phyloP scores from a whole-genome alignment of 2,329 filamentous ascomycete genomes.

The Exserohilum turcica region DNA sequence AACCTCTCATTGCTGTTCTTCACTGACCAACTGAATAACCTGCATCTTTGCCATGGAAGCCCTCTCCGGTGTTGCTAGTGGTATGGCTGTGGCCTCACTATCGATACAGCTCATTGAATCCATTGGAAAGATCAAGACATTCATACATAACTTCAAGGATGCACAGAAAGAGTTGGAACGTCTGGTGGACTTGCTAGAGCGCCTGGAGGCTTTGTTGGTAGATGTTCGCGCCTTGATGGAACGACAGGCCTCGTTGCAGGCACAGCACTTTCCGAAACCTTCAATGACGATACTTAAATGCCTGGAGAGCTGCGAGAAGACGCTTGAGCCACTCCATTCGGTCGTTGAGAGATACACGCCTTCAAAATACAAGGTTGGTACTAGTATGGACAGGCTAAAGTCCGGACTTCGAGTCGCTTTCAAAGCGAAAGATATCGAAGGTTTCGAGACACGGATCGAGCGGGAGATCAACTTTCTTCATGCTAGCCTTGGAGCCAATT shows the following conservation, averaged over 20 bases:
- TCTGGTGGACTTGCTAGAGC: slow-evolving; percentile 11
- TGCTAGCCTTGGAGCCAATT: slow-evolving; percentile 8
- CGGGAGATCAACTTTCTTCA: slow-evolving; percentile 12
- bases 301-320: slow-evolving; percentile 17
- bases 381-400: slow-evolving; percentile 2
- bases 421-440: slow-evolving; percentile 16
- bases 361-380: neutral
- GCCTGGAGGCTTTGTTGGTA: slow-evolving; percentile 7
- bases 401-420: slow-evolving; percentile 8
- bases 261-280: slow-evolving; percentile 14
- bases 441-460: slow-evolving; percentile 12
- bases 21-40: neutral
- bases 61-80: slow-evolving; percentile 21
- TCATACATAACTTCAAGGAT: slow-evolving; percentile 15
- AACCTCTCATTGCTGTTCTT: neutral
- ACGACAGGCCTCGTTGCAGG: slow-evolving; percentile 3
- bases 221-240: slow-evolving; percentile 10
- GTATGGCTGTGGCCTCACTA: slow-evolving; percentile 22
- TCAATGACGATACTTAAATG: slow-evolving; percentile 16
- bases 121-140: slow-evolving; percentile 11
- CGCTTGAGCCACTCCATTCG: slow-evolving; percentile 4
- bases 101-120: slow-evolving; percentile 21
- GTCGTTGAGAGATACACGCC: slow-evolving; percentile 1
- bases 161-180: slow-evolving; percentile 20
- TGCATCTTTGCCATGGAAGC: slow-evolving; percentile 13